These are phyloP conservation scores for Brassica rapa DNA, from an alignment of 345 rosid genomes.

Conservation along the genomic window DNA sequence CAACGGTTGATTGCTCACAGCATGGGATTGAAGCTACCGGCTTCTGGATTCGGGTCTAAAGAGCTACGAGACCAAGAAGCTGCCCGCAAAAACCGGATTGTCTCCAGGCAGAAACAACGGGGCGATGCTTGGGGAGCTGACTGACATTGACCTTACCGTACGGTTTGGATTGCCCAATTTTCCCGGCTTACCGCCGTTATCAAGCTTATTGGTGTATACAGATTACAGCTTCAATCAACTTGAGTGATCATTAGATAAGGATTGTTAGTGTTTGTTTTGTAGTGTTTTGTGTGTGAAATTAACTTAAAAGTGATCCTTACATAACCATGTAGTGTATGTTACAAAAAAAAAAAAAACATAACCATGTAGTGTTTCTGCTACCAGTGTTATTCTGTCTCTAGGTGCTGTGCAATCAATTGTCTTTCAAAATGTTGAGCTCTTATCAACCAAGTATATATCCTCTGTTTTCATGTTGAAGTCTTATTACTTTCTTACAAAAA, in stretches of 20 bases:
- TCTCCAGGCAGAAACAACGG: conserved; percentile 69
- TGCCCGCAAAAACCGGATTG: conserved; percentile 75
- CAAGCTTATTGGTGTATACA: conserved; percentile 18
- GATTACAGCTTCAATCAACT: background rate
- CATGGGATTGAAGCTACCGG: conserved; percentile 80
- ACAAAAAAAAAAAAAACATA: too few relatives aligned
- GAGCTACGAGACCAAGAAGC: conserved; percentile 79
- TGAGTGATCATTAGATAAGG: conserved; percentile 19
- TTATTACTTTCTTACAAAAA: too few relatives aligned
- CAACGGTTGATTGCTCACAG: conserved; percentile 86
- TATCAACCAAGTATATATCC: background rate
- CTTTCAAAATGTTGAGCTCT: background rate
- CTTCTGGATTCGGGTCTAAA: conserved; percentile 56
- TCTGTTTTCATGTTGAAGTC: too few relatives aligned
- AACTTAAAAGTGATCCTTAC: background rate
- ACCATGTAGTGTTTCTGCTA: conserved; percentile 61
- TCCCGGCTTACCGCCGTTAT: conserved; percentile 17
- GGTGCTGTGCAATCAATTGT: conserved; percentile 60
- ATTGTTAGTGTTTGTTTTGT: background rate
- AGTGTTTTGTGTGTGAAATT: background rate
- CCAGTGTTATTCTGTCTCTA: conserved; percentile 83
- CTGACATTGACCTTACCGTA: conserved; percentile 20
- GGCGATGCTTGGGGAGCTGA: conserved; percentile 93
- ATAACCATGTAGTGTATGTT: conserved; percentile 25
- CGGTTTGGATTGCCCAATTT: conserved; percentile 2